These are phyloP conservation scores for Torrubiellomyces zombiae DNA, from an alignment of 2,329 filamentous ascomycete genomes.

Conservation along the genomic window DNA sequence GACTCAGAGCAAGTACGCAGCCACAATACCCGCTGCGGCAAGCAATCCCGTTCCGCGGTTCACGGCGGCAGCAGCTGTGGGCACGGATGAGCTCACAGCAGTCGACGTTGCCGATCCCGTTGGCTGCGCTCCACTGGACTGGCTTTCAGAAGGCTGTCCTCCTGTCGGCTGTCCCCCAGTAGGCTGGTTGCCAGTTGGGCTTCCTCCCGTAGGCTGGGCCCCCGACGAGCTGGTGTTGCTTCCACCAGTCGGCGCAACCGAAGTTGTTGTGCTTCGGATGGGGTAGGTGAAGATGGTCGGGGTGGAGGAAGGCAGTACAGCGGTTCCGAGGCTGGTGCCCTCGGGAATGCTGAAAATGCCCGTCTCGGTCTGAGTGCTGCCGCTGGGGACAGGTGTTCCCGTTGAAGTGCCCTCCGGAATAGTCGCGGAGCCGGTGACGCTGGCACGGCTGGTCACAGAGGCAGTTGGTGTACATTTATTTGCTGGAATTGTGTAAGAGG, in stretches of 20 bases:
- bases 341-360: conserved; percentile 6
- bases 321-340: conserved; percentile 52
- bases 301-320: conserved; percentile 1
- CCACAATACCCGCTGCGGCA: conserved; percentile 21
- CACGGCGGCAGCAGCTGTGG: conserved; percentile 11
- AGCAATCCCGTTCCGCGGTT: conserved; percentile 18
- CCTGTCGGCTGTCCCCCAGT: too few species aligned
- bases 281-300: conserved; percentile 1
- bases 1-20: conserved; percentile 24
- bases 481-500: conserved; percentile 20
- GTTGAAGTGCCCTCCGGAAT: not conserved
- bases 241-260: conserved; percentile 1
- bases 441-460: conserved; percentile 3
- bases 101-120: too few species aligned
- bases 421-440: not conserved
- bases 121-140: too few species aligned
- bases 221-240: too few species aligned
- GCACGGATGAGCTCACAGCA: conserved; percentile 8
- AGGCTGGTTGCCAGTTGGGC: too few species aligned
- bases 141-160: too few species aligned
- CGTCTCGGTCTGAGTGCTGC: conserved; percentile 1
- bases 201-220: too few species aligned
- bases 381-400: not conserved
- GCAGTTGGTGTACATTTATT: conserved; percentile 17
- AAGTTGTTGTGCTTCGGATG: conserved; percentile 2